Base-by-base conservation (phyloP, 2,329 filamentous ascomycete genomes). In the Leptographium radiaticola region DNA sequence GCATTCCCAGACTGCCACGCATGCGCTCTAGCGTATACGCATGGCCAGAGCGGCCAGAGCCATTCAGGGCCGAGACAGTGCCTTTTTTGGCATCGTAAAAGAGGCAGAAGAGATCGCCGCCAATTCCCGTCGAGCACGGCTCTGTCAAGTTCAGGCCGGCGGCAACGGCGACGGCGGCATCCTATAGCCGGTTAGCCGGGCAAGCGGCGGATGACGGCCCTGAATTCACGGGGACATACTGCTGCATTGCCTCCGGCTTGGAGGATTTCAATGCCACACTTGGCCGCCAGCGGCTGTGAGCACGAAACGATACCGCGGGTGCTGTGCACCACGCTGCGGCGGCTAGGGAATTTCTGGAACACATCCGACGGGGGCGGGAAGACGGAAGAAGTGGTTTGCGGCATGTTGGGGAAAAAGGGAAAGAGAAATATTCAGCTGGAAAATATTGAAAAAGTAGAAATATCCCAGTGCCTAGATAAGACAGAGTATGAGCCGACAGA, bases 81-180 rank as follows among this genome's bases (percentile, higher is more conserved):
- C 86, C 86, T 0, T 84, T 87, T 61, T 84, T 79, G 44, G 89
- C 88, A 65, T 94, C 80, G 72, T 91, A 97, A 75, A 81, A 96
- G 39, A 97, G 80, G 67, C 90, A 90, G 71, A 97, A 98, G 83
- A 95, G 89, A 70, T 98, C 93, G 58, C 93, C 93, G 55, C 93
- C 93, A 56, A 98, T 96, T 43, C 93, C 93, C 0, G 93, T 97
- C 7, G 87, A 93, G 56, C 83, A 83, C 9, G 93, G 93, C 66
- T 98, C 93, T 0, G 91, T 95, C 65, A 97, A 80, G 69, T 96
- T 97, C 54, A 98, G 75, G 6, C 83, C 89, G 36, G 93, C 93
- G 46, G 93, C 91, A 57, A 95, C 88, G 45, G 93, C 93, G 5
- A 97, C 88, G 10, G 93, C 91, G n/a, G 93, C 91, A 73, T 97